Conservation (phyloP, 208 protist species). For the Trypanosoma brucei region DNA sequence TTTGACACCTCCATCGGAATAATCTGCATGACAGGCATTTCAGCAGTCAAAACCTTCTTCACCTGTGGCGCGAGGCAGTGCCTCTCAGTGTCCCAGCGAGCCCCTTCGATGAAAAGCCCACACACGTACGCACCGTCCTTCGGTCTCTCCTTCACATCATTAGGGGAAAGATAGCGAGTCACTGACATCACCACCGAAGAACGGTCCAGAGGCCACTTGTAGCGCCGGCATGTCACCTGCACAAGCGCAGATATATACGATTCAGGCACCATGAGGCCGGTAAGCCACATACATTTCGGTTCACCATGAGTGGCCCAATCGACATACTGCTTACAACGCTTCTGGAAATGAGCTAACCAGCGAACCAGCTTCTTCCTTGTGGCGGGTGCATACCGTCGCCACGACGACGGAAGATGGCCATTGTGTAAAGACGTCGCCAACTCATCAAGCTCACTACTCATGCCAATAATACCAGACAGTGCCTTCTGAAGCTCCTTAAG, state of each 20-base stretch:
- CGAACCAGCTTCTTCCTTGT: conserved; percentile 95
- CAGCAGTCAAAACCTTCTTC: conserved; percentile 95
- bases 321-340: conserved; percentile 92
- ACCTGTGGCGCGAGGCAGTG: conserved; percentile 78
- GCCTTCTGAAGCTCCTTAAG: conserved; percentile 95
- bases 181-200: conserved; percentile 94
- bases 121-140: conserved; percentile 95
- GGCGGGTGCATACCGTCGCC: conserved; percentile 90
- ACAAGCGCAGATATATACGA: conserved; percentile 97
- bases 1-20: conserved; percentile 95
- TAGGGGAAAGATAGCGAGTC: conserved; percentile 65
- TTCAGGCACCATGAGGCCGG: conserved; percentile 98
- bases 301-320: conserved; percentile 94
- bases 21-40: conserved; percentile 97
- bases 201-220: conserved; percentile 97
- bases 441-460: conserved; percentile 95
- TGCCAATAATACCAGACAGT: conserved; percentile 96
- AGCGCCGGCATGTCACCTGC: conserved; percentile 96
- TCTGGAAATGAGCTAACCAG: conserved; percentile 96
- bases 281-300: conserved; percentile 98
- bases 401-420: conserved; percentile 92
- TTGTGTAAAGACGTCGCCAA: conserved; percentile 92
- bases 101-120: conserved; percentile 97
- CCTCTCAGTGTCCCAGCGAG: conserved; percentile 92
- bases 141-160: conserved; percentile 77